Evolutionary conservation across 2,329 filamentous ascomycete genomes (phyloP).

Genomic region (Huntiella decipiens): DNA sequence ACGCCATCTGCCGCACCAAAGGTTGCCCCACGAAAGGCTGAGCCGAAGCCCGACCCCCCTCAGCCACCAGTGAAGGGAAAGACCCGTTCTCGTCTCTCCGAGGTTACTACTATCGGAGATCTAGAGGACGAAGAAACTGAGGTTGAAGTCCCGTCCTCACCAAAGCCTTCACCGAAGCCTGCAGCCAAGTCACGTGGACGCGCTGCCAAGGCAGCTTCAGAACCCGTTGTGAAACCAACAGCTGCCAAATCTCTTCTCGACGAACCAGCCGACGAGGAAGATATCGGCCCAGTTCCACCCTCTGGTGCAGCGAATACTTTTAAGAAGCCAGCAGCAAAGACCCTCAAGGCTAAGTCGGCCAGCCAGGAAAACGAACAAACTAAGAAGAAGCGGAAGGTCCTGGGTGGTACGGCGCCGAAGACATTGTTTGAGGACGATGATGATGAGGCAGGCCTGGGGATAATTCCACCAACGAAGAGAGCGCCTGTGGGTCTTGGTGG

Average conservation of each 20-base stretch:
- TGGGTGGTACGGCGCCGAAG: slow-evolving; percentile 23
- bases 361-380: slow-evolving; percentile 23
- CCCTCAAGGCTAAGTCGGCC: slow-evolving; percentile 10
- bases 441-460: slow-evolving; percentile 17
- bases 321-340: slow-evolving; percentile 5
- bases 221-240: slow-evolving; percentile 2
- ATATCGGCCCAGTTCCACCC: slow-evolving; percentile 1
- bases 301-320: not conserved
- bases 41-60: slow-evolving; percentile 4
- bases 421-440: slow-evolving; percentile 54
- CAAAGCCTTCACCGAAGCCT: slow-evolving; percentile 1
- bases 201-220: slow-evolving; percentile 8
- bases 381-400: slow-evolving; percentile 57
- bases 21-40: not conserved
- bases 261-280: slow-evolving; percentile 8
- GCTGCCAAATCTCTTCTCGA: not conserved
- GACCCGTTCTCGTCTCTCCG: slow-evolving; percentile 8
- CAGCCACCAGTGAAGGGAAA: slow-evolving; percentile 3
- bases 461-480: slow-evolving; percentile 3
- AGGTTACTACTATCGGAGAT: slow-evolving; percentile 6
- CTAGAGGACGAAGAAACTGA: not conserved
- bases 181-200: slow-evolving; percentile 3
- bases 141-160: not conserved
- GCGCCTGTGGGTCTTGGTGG: slow-evolving; percentile 11
- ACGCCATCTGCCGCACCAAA: slow-evolving; percentile 1